Evolutionary conservation across 495 filamentous ascomycete species (phyloP).

Genomic region (Bombardia bombarda): DNA sequence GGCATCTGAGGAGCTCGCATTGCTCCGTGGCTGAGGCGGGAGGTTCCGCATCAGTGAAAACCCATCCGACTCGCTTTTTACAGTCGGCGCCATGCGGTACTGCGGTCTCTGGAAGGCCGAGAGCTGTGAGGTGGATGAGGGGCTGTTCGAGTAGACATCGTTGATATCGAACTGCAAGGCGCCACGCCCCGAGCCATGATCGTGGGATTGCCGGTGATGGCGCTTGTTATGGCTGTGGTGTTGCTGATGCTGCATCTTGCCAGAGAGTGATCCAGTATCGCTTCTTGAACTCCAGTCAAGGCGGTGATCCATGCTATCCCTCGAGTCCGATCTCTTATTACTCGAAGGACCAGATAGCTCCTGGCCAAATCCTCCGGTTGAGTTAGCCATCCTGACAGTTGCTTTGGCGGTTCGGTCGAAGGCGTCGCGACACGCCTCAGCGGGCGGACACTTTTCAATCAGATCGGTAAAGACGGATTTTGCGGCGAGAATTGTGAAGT

Average conservation of each 20-base stretch:
- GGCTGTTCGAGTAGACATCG: conserved; percentile 19
- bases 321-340: not conserved
- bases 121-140: conserved; percentile 9
- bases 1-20: conserved; percentile 18
- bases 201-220: conserved; percentile 9
- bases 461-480: conserved; percentile 49
- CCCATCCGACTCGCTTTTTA: conserved; percentile 27
- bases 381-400: conserved; percentile 83
- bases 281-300: conserved; percentile 21
- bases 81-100: conserved; percentile 23
- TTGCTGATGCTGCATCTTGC: conserved; percentile 1
- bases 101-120: conserved; percentile 12
- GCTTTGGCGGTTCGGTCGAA: conserved; percentile 95
- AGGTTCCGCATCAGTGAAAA: conserved; percentile 29
- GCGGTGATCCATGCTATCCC: conserved; percentile 17
- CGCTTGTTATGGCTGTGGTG: conserved; percentile 7
- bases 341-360: not conserved
- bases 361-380: conserved; percentile 70
- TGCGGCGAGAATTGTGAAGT: conserved; percentile 91
- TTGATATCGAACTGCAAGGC: not conserved
- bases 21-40: conserved; percentile 25
- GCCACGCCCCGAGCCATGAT: conserved; percentile 7
- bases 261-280: conserved; percentile 7
- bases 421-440: conserved; percentile 77
- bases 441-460: conserved; percentile 34